Evolutionary conservation across 371 early-diverging fungal species (phyloP).

Genomic region (Mucor piriformis): DNA sequence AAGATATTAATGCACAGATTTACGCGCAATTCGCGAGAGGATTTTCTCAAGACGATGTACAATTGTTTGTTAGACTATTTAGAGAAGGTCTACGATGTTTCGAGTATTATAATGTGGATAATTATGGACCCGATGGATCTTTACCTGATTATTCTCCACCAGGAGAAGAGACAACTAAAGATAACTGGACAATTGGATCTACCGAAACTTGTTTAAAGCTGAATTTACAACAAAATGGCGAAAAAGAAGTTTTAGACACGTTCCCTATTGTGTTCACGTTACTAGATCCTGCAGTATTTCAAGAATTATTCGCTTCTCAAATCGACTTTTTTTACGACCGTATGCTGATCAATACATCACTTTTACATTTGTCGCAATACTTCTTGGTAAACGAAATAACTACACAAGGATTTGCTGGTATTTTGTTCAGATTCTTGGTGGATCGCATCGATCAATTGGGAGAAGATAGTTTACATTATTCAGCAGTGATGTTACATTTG

Average conservation of each 20-base stretch:
- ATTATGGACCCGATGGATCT: conserved; percentile 60
- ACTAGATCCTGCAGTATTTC: conserved; percentile 91
- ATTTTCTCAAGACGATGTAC: conserved; percentile 74
- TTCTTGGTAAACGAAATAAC: conserved; percentile 83
- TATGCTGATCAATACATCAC: conserved; percentile 77
- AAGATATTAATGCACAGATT: conserved; percentile 33
- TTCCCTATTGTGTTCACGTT: conserved; percentile 88
- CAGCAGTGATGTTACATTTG: conserved; percentile 84
- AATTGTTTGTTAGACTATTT: conserved; percentile 73
- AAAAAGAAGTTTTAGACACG: conserved; percentile 90
- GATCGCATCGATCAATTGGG: conserved; percentile 87
- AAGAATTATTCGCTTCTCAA: conserved; percentile 92
- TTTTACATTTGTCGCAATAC: conserved; percentile 88
- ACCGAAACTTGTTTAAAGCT: conserved; percentile 41
- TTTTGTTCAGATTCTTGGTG: conserved; percentile 78
- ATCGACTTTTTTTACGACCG: conserved; percentile 86
- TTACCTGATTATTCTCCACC: conserved; percentile 29
- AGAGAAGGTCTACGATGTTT: conserved; percentile 87
- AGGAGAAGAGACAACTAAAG: conserved; percentile 21
- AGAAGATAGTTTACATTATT: conserved; percentile 71
- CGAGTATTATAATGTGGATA: conserved; percentile 83
- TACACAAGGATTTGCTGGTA: conserved; percentile 78
- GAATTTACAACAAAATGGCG: conserved; percentile 63
- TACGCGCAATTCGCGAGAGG: conserved; percentile 59
- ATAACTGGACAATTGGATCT: conserved; percentile 40